Conservation (phyloP, 106 monocot genomes). For the Cymbidium sinense region DNA sequence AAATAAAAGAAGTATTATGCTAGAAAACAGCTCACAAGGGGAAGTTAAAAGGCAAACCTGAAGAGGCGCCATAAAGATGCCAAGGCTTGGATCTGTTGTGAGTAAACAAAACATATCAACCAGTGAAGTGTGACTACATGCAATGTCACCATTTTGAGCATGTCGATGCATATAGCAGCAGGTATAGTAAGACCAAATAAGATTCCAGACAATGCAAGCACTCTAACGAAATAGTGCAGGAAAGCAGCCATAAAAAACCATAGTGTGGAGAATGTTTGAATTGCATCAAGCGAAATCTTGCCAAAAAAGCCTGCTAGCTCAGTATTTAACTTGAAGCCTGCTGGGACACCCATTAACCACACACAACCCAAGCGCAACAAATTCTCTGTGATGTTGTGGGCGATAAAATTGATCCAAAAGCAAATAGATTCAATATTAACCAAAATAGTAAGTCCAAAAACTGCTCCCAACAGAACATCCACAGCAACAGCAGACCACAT, state of each 20-base stretch:
- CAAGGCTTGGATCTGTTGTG: slow-evolving; percentile 71
- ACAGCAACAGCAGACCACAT: slow-evolving; percentile 60
- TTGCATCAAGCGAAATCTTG: slow-evolving; percentile 74
- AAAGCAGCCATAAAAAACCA: slow-evolving; percentile 47
- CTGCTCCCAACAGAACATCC: slow-evolving; percentile 61
- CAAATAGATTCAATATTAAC: slow-evolving; percentile 28
- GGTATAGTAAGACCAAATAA: slow-evolving; percentile 60
- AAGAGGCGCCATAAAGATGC: slow-evolving; percentile 97
- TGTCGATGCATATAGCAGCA: slow-evolving; percentile 75
- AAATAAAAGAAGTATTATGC: not conserved
- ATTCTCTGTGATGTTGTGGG: slow-evolving; percentile 42
- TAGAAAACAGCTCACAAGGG: not conserved
- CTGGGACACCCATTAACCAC: slow-evolving; percentile 98
- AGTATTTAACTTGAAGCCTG: slow-evolving; percentile 93
- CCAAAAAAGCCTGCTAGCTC: slow-evolving; percentile 80
- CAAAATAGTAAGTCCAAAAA: slow-evolving; percentile 45
- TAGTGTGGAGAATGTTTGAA: slow-evolving; percentile 86
- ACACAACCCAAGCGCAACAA: slow-evolving; percentile 86
- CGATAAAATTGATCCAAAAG: slow-evolving; percentile 20
- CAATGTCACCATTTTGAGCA: slow-evolving; percentile 59
- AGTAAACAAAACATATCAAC: slow-evolving; percentile 68
- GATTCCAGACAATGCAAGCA: slow-evolving; percentile 50
- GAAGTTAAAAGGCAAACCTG: slow-evolving; percentile 36
- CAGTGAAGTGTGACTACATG: slow-evolving; percentile 60
- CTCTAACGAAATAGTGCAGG: slow-evolving; percentile 28